Evolutionary conservation across 108 stramenopile species (phyloP), one percentile per base, ranked within the genome.

Genomic region (Pseudonitzschia delicatissima): DNA sequence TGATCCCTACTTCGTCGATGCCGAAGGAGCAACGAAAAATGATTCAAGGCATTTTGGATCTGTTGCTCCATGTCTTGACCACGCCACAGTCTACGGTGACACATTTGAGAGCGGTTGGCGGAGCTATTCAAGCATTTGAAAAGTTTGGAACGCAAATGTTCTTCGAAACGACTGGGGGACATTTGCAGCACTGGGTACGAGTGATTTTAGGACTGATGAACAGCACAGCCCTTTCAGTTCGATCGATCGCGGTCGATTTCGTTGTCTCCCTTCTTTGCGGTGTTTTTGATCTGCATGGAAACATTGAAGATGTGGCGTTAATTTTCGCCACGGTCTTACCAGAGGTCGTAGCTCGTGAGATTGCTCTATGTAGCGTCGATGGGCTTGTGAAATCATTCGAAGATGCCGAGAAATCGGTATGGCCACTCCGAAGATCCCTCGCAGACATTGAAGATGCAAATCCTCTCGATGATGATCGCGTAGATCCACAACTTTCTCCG

Each of bases 191-290:
- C 74, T 91, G 90, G 90, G 76, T 80, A 31, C 59, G 93, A 50
- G 76, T 94, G 45, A 62, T 87, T 36, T 51, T 89, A 0, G 82
- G 87, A 17, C 47, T 94, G 67, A 88, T 94, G 90, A 94, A 94
- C 69, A 83, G 82, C 57, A 78, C 77, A 4, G 77, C 90, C 21
- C 77, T 94, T n/a, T 88, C 88, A 26, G 90, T 94, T 5, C 78
- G 93, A 33, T 91, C 93, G 11, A 94, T 94, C 72, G 79, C 90
- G 26, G 90, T 91, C 35, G 93, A 94, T 48, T 88, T 94, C 28
- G 53, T 85, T 20, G 77, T 94, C 8, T 91, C 93, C 4, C 70
- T 94, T 7, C 53, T 94, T n/a, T 85, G 88, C 11, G 82, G 77
- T 31, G 47, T 74, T 29, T 90, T 80, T 63, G 78, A 85, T 36